Percentiles rank a stretch among this genome's conserved stretches.
phyloP scores from a whole-genome alignment of 75 land plant genomes.

The Pinus tabuliformis region DNA sequence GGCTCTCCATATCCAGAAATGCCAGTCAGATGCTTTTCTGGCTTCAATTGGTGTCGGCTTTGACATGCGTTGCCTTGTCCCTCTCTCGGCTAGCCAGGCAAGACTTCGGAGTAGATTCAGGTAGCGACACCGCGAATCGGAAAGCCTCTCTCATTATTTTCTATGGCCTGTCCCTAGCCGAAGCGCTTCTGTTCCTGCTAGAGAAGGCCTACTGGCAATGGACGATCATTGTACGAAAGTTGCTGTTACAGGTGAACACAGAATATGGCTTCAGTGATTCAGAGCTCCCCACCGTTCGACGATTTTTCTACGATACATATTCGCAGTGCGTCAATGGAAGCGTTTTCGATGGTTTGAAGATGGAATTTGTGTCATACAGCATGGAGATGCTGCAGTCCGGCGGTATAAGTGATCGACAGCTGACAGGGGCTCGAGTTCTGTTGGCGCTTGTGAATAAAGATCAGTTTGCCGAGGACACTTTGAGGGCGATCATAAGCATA shows the following conservation, averaged over 20 bases:
- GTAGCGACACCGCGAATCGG: constrained; percentile 31
- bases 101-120: constrained; percentile 33
- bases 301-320: no score
- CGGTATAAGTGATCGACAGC: constrained; percentile 34
- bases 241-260: constrained; percentile 43
- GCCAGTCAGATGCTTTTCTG: constrained; percentile 31
- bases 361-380: no score
- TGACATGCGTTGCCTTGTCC: constrained; percentile 57
- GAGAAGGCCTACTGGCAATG: no score
- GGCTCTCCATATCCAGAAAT: constrained; percentile 50
- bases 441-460: constrained; percentile 22
- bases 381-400: constrained; percentile 26
- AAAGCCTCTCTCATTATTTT: constrained; percentile 46
- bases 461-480: constrained; percentile 42
- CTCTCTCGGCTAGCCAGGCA: constrained; percentile 45
- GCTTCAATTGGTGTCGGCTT: constrained; percentile 35
- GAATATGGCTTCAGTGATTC: constrained; percentile 1
- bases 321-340: no score
- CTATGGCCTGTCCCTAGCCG: no score
- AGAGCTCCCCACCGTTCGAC: background rate
- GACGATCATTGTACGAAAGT: constrained; percentile 25
- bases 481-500: constrained; percentile 65
- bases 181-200: no score
- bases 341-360: no score
- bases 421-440: constrained; percentile 62